Evolutionary conservation across 2,329 filamentous ascomycete genomes (phyloP).

Genomic region (Penicillium italicum): DNA sequence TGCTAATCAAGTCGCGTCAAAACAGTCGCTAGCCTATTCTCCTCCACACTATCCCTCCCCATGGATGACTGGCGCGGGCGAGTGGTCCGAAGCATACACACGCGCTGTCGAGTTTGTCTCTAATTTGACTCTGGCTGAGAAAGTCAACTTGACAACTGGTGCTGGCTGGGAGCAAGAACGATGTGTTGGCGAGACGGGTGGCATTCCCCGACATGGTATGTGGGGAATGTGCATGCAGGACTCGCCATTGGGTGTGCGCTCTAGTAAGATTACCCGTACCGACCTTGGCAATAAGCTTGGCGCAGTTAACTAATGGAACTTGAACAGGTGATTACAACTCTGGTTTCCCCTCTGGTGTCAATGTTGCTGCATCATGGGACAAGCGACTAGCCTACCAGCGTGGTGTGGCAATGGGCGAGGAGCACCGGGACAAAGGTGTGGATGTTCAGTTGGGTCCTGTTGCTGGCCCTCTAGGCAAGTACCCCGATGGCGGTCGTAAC

Average conservation of each 20-base stretch:
- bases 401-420: constrained; percentile 69
- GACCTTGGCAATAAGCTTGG: background rate
- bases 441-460: constrained; percentile 75
- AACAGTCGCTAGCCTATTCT: constrained; percentile 42
- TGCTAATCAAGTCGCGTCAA: constrained; percentile 5
- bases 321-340: constrained; percentile 68
- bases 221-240: constrained; percentile 81
- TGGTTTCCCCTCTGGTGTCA: constrained; percentile 74
- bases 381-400: constrained; percentile 65
- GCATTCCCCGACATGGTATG: constrained; percentile 53
- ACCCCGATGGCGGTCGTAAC: constrained; percentile 65
- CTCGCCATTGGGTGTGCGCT: constrained; percentile 74
- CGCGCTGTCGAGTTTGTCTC: constrained; percentile 77
- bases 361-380: constrained; percentile 80
- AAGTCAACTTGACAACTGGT: constrained; percentile 93
- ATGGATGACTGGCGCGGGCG: constrained; percentile 72
- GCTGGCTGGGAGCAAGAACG: constrained; percentile 70
- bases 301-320: background rate
- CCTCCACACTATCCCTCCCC: constrained; percentile 79
- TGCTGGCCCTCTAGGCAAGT: constrained; percentile 67
- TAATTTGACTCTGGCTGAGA: constrained; percentile 77
- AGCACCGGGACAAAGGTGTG: constrained; percentile 71
- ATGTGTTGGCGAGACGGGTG: constrained; percentile 69
- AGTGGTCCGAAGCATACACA: constrained; percentile 72
- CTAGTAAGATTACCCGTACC: constrained; percentile 42